Percentiles rank a stretch among this genome's conserved stretches.
Evolutionary conservation across 768 basidiomycete species (phyloP).

Genomic region (Mycena olivaceomarginata): DNA sequence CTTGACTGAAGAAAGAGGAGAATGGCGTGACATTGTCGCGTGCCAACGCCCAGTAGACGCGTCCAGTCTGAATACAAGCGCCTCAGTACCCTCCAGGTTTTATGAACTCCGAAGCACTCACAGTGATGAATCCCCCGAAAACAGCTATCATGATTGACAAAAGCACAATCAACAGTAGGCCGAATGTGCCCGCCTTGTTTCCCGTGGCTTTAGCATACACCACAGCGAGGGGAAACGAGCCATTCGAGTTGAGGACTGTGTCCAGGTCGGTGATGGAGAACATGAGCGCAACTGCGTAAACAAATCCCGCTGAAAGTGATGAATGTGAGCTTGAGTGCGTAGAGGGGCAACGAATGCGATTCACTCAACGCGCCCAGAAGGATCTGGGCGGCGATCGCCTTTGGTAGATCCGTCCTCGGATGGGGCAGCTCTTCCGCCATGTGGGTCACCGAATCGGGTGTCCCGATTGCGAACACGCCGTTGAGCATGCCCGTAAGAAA

Average conservation of each 20-base stretch:
- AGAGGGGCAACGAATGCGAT: neutral
- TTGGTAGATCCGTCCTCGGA: too few relatives aligned
- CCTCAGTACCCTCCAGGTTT: neutral
- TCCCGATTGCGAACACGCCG: slow-evolving; percentile 37
- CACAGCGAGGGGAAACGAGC: too few relatives aligned
- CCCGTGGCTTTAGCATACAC: slow-evolving; percentile 25
- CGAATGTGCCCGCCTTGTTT: slow-evolving; percentile 31
- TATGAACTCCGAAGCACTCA: neutral
- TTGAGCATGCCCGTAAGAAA: slow-evolving; percentile 40
- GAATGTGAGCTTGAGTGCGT: neutral
- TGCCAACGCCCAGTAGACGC: too few relatives aligned
- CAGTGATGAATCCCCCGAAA: slow-evolving; percentile 23
- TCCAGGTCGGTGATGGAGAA: too few relatives aligned
- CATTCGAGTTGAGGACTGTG: too few relatives aligned
- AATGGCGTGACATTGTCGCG: neutral
- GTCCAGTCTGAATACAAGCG: neutral
- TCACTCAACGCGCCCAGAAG: slow-evolving; percentile 24
- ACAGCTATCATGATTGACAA: slow-evolving; percentile 19
- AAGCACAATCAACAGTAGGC: slow-evolving; percentile 29
- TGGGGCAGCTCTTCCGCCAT: slow-evolving; percentile 40
- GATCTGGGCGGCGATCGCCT: too few relatives aligned
- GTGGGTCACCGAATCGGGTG: slow-evolving; percentile 34
- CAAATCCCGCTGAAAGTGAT: slow-evolving; percentile 23
- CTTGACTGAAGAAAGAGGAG: slow-evolving; percentile 26
- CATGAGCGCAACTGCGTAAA: neutral